These are phyloP conservation scores for Tylopilus orsonianus DNA, from an alignment of 1,284 basidiomycete species.

Conservation along the genomic window DNA sequence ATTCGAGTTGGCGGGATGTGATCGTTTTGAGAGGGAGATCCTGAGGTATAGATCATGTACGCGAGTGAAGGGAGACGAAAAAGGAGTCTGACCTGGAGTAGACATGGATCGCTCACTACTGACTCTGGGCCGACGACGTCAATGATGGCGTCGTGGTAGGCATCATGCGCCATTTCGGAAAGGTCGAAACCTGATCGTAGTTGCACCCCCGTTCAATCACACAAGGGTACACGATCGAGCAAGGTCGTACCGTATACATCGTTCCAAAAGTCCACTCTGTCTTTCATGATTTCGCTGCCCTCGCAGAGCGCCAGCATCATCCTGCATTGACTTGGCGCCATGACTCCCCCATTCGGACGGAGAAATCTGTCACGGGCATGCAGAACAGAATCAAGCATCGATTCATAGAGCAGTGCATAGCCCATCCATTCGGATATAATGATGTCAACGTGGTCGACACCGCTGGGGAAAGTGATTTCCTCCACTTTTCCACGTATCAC, in stretches of 20 bases:
- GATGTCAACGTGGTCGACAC: conserved; percentile 80
- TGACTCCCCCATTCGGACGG: conserved; percentile 66
- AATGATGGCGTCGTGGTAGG: conserved; percentile 79
- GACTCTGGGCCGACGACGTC: conserved; percentile 75
- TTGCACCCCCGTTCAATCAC: not conserved
- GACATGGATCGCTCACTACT: conserved; percentile 65
- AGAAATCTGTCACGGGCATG: conserved; percentile 86
- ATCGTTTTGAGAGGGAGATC: conserved; percentile 73
- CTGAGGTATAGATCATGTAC: conserved; percentile 32
- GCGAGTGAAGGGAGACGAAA: not conserved
- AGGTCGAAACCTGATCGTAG: conserved; percentile 74
- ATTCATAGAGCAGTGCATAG: conserved; percentile 90
- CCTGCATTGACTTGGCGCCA: conserved; percentile 89
- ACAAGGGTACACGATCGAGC: not conserved
- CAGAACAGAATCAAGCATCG: conserved; percentile 95
- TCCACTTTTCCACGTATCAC: conserved; percentile 90
- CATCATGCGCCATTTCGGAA: conserved; percentile 68
- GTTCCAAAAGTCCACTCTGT: conserved; percentile 86
- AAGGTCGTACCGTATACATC: conserved; percentile 77
- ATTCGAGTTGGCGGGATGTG: conserved; percentile 73
- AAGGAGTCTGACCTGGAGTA: conserved; percentile 57
- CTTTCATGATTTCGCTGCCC: conserved; percentile 72
- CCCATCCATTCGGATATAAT: conserved; percentile 99
- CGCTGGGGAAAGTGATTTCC: conserved; percentile 72
- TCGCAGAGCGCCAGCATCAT: conserved; percentile 85